Base-by-base conservation (phyloP, 2,329 filamentous ascomycete species). In the Xylaria sp. region DNA sequence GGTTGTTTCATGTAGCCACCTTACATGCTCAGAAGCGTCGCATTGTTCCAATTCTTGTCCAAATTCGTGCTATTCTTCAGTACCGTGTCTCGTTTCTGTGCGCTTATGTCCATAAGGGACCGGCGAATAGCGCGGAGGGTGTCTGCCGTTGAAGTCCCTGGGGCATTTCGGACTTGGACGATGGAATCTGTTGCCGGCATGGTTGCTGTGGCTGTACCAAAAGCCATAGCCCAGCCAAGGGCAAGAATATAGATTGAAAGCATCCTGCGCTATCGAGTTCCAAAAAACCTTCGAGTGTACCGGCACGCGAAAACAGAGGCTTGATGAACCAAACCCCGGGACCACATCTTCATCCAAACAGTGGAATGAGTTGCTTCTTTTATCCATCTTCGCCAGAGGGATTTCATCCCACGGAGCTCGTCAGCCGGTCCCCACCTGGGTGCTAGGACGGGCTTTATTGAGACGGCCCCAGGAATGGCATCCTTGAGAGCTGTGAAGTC, bases 161-260 rank as follows among this genome's bases (percentile, higher is more conserved):
- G 54, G 26, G 26, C 48, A 56, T 65, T 64, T 37, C 65, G 66
- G 39, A 63, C 60, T 22, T 61, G 52, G n/a, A 70, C 38, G 16
- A n/a, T 46, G 38, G 57, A 9, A 42, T 56, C 52, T 17, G 50
- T 38, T 17, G 46, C 40, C 16, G 54, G 20, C 16, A 43, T 44
- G 1, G 51, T 38, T 11, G 56, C 50, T 17, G 48, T 29, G n/a
- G 44, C 52, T 16, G 52, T 19, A 39, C 47, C 37, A 7, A 54
- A 34, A n/a, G 44, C 41, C n/a, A 38, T 18, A 24, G 54, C 56
- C 52, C 47, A 63, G 39, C 43, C 39, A n/a, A 52, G 45, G 38
- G 22, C 18, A 13, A 53, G 26, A 19, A 52, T 17, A 9, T 48
- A 24, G 19, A 21, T 21, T 11, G 57, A 39, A 7, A 54, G 34